phyloP scores from a whole-genome alignment of 805 yeast species.

The Kuraishia floccosa region DNA sequence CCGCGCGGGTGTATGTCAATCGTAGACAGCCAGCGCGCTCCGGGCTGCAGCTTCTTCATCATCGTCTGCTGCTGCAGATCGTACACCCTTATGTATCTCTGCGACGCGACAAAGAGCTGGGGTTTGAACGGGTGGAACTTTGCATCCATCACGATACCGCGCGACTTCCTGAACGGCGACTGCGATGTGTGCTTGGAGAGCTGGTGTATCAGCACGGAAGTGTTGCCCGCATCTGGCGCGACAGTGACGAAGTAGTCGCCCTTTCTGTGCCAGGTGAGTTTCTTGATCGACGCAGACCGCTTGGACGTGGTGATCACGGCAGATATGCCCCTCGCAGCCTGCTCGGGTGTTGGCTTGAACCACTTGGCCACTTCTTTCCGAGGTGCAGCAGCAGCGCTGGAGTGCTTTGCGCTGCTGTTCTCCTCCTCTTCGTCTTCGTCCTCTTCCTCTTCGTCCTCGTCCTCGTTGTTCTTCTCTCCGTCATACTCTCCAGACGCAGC shows the following conservation, averaged over 20 bases:
- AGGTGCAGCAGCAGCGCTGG: slow-evolving; percentile 9
- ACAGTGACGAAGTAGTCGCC: slow-evolving; percentile 96
- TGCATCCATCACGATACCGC: slow-evolving; percentile 93
- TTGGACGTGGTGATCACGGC: slow-evolving; percentile 51
- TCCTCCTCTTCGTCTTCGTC: slow-evolving; percentile 6
- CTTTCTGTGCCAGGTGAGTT: slow-evolving; percentile 88
- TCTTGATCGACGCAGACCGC: slow-evolving; percentile 47
- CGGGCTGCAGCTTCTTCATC: slow-evolving; percentile 81
- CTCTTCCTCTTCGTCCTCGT: slow-evolving; percentile 12
- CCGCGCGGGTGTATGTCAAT: slow-evolving; percentile 96
- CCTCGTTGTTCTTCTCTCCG: slow-evolving; percentile 27
- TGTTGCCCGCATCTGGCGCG: slow-evolving; percentile 86
- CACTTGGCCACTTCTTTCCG: slow-evolving; percentile 61
- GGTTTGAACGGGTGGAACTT: slow-evolving; percentile 96
- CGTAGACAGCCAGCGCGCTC: slow-evolving; percentile 88
- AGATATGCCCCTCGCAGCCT: slow-evolving; percentile 53
- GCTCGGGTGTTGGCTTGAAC: slow-evolving; percentile 66
- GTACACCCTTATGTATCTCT: slow-evolving; percentile 83
- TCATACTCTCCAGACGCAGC: slow-evolving; percentile 24
- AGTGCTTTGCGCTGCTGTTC: not conserved
- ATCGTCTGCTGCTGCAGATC: slow-evolving; percentile 80
- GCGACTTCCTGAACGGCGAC: slow-evolving; percentile 87
- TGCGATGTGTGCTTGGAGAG: slow-evolving; percentile 89
- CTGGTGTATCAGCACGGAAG: slow-evolving; percentile 90
- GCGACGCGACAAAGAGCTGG: slow-evolving; percentile 86